Percentiles rank a stretch among this genome's conserved stretches.
phyloP scores from a whole-genome alignment of 1,139 yeast genomes.

The Lodderomyces theae region DNA sequence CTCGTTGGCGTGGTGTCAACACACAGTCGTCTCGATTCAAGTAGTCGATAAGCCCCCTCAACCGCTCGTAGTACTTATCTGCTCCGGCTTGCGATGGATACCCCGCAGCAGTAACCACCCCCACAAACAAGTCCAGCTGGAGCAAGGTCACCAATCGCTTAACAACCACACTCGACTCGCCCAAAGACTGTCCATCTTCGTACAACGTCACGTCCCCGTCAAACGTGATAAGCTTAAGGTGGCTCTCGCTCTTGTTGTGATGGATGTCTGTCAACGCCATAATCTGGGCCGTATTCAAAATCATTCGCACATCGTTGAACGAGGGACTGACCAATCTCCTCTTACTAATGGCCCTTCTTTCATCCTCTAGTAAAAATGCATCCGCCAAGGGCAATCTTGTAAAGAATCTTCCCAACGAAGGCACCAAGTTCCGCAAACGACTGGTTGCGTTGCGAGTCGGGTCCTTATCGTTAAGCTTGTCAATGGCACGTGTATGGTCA shows the following conservation, averaged over 20 bases:
- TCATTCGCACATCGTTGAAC: conserved; percentile 80
- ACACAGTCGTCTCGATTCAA: conserved; percentile 38
- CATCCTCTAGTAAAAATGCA: conserved; percentile 83
- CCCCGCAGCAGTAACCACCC: conserved; percentile 97
- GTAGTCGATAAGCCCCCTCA: conserved; percentile 72
- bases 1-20: conserved; percentile 55
- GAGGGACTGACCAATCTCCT: conserved; percentile 92
- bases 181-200: conserved; percentile 81
- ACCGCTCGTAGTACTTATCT: conserved; percentile 62
- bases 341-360: conserved; percentile 69
- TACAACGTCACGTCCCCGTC: conserved; percentile 97
- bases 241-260: conserved; percentile 19
- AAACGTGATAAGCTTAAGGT: conserved; percentile 73
- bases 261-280: conserved; percentile 48
- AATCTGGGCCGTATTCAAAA: conserved; percentile 83
- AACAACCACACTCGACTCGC: conserved; percentile 59
- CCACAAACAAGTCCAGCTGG: conserved; percentile 63
- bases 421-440: conserved; percentile 77
- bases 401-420: conserved; percentile 79
- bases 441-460: conserved; percentile 35
- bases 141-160: conserved; percentile 56
- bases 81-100: conserved; percentile 76
- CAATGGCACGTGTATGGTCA: conserved; percentile 38
- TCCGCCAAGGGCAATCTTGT: conserved; percentile 78
- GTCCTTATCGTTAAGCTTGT: conserved; percentile 26